Evolutionary conservation across 2,329 filamentous ascomycete species (phyloP).

Genomic region (Ascochyta lentis): DNA sequence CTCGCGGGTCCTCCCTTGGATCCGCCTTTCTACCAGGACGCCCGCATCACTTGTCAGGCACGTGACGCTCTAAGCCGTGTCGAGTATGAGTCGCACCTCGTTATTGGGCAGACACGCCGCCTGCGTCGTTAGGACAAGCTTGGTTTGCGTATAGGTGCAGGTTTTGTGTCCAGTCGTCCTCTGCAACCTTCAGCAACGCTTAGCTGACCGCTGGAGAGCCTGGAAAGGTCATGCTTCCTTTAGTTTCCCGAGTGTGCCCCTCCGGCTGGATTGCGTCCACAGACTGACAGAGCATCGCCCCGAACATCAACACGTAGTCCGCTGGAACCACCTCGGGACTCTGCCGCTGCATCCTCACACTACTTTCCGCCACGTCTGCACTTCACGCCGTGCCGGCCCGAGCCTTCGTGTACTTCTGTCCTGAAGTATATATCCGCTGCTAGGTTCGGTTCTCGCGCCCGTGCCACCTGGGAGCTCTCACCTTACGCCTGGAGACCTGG

Average conservation of each 20-base stretch:
- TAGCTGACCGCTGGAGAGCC: constrained; percentile 45
- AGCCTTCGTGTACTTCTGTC: constrained; percentile 21
- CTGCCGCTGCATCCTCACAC: constrained; percentile 28
- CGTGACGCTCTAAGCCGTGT: constrained; percentile 31
- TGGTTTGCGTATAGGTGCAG: constrained; percentile 34
- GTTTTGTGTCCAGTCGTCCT: constrained; percentile 41
- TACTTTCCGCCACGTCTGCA: constrained; percentile 32
- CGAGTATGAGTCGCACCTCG: constrained; percentile 14
- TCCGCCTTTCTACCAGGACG: constrained; percentile 30
- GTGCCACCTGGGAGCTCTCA: constrained; percentile 12
- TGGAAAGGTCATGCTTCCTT: constrained; percentile 44
- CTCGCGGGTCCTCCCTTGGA: constrained; percentile 35
- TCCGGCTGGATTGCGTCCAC: constrained; percentile 32
- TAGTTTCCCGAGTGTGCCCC: constrained; percentile 41
- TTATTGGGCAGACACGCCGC: constrained; percentile 25
- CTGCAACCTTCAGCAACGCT: constrained; percentile 46
- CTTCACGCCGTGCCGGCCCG: constrained; percentile 32
- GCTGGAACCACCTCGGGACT: constrained; percentile 29
- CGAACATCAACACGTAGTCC: constrained; percentile 37
- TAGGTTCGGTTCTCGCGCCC: constrained; percentile 23
- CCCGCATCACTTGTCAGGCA: constrained; percentile 35
- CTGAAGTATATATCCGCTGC: constrained; percentile 30
- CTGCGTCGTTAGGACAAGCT: constrained; percentile 26
- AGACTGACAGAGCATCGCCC: constrained; percentile 28
- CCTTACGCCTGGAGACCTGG: constrained; percentile 24